Evolutionary conservation across 345 rosid genomes (phyloP).

Genomic region (Populus deltoides): DNA sequence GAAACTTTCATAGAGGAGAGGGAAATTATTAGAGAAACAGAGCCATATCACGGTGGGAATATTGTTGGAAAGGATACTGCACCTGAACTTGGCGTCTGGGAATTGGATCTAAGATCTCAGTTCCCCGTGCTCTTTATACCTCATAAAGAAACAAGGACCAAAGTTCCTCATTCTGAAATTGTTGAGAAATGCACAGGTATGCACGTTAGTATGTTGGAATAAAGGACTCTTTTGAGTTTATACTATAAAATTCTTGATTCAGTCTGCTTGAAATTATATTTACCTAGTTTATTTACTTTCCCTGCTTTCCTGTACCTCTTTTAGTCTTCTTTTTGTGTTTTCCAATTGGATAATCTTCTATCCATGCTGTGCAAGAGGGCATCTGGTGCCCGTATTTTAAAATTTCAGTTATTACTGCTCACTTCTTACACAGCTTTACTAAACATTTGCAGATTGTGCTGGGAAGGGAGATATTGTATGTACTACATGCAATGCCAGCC

Average conservation of each 20-base stretch:
- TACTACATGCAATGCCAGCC: conserved; percentile 65
- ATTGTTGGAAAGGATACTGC: conserved; percentile 51
- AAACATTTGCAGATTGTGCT: conserved; percentile 51
- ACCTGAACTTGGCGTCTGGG: conserved; percentile 68
- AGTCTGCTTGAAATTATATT: background rate
- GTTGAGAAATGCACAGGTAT: conserved; percentile 78
- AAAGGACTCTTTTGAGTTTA: conserved; percentile 1
- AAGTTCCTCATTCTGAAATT: conserved; percentile 66
- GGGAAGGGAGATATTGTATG: conserved; percentile 72
- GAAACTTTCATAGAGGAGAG: conserved; percentile 91
- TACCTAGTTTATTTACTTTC: background rate
- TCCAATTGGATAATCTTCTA: background rate
- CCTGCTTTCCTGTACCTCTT: background rate
- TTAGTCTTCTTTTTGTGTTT: background rate
- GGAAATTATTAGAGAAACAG: conserved; percentile 63
- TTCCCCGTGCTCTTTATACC: conserved; percentile 76
- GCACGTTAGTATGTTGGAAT: background rate
- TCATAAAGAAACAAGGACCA: conserved; percentile 53
- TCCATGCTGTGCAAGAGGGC: background rate
- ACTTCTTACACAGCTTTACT: background rate
- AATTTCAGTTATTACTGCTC: background rate
- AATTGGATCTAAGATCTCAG: conserved; percentile 69
- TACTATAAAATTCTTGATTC: background rate
- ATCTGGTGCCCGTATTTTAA: background rate
- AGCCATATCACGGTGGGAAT: conserved; percentile 51